phyloP scores from a whole-genome alignment of 2,329 filamentous ascomycete genomes.

The Microsporum canis region DNA sequence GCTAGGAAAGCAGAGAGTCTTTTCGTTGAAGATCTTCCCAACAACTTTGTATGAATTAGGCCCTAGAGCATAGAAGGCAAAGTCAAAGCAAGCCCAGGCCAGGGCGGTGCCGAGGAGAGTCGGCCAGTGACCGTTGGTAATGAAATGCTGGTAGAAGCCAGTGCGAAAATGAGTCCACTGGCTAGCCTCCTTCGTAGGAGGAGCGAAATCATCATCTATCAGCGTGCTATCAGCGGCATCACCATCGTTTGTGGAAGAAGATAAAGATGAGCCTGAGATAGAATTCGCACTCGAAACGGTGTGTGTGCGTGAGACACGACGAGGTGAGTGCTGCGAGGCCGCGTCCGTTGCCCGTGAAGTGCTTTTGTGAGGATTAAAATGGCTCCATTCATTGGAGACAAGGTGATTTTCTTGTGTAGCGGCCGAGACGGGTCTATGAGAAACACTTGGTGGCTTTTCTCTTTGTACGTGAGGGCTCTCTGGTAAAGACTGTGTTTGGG shows the following conservation, averaged over 20 bases:
- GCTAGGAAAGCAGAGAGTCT: conserved; percentile 1
- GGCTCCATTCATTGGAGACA: not conserved
- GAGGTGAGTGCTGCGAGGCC: not conserved
- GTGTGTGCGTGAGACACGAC: not conserved
- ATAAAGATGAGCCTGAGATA: not conserved
- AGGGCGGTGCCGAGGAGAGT: conserved; percentile 13
- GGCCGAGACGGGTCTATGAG: not conserved
- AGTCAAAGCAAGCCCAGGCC: conserved; percentile 15
- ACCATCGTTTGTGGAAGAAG: not conserved
- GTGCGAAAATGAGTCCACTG: conserved; percentile 10
- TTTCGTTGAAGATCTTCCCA: conserved; percentile 12
- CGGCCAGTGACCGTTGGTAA: conserved; percentile 13
- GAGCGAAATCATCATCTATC: not conserved
- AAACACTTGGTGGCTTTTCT: not conserved
- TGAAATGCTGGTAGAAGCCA: conserved; percentile 12
- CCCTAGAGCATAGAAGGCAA: conserved; percentile 15
- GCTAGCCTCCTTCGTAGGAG: conserved; percentile 2
- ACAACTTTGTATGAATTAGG: conserved; percentile 14
- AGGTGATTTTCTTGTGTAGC: not conserved
- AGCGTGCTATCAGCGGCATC: not conserved
- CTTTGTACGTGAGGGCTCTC: not conserved
- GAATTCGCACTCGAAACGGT: not conserved
- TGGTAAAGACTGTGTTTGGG: not conserved
- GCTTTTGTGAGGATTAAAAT: not conserved
- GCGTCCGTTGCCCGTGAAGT: not conserved